Conservation (phyloP, 768 basidiomycete genomes). For the Tricholoma sp. region DNA sequence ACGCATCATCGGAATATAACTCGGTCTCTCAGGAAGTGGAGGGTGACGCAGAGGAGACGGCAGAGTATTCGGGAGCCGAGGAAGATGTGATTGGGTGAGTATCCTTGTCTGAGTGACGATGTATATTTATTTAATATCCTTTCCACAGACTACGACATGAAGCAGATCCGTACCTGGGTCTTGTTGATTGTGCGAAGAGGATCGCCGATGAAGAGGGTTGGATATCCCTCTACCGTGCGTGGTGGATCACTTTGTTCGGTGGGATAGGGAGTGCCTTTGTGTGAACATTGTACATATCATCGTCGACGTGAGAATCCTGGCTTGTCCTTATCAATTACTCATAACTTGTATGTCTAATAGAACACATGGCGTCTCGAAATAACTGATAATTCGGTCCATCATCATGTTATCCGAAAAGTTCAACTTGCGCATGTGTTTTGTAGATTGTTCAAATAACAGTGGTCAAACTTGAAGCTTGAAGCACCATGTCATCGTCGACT, state of each 20-base stretch:
- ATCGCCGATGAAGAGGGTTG: slow-evolving; percentile 79
- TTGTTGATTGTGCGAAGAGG: slow-evolving; percentile 70
- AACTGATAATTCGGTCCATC: neutral
- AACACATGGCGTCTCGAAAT: neutral
- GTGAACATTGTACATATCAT: slow-evolving; percentile 21
- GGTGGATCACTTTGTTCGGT: slow-evolving; percentile 77
- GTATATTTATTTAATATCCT: slow-evolving; percentile 5
- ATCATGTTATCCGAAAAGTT: neutral
- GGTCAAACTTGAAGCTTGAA: neutral
- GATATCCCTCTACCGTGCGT: slow-evolving; percentile 69
- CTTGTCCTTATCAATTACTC: neutral
- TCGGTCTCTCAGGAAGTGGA: slow-evolving; percentile 71
- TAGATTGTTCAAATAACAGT: too few relatives aligned
- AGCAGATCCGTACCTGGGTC: slow-evolving; percentile 71
- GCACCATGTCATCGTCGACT: neutral
- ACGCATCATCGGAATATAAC: slow-evolving; percentile 69
- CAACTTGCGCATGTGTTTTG: neutral
- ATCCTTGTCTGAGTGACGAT: neutral
- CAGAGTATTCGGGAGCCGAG: slow-evolving; percentile 61
- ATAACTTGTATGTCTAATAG: neutral
- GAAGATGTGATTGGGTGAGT: slow-evolving; percentile 84
- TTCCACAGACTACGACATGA: slow-evolving; percentile 60
- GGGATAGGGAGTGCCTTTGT: slow-evolving; percentile 52
- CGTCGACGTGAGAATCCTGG: neutral
- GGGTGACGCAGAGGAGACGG: slow-evolving; percentile 51